Base-by-base conservation (phyloP, 805 yeast species). In the Candida arabinofermentans region DNA sequence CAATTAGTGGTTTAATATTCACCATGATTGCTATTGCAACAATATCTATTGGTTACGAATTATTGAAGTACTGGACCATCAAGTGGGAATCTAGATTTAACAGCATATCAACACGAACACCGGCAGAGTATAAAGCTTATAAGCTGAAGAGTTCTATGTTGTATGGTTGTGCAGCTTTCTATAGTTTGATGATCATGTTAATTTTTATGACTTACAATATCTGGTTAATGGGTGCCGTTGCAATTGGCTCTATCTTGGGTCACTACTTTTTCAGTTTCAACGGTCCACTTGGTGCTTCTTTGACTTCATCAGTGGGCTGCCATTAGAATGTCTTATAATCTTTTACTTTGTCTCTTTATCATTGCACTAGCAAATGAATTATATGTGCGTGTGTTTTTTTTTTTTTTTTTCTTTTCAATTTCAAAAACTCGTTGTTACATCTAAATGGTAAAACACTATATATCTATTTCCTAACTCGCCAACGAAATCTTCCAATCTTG, bases 181-280 rank as follows among this genome's bases (percentile, higher is more conserved):
- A 66, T 49, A 67, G 73, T 3, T 69, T 71, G 42, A 55, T 67
- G 53, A 62, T 71, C 49, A 71, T 71, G 77, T 58, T 71, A 49
- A 65, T 71, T 10, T 71, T 71, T 43, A 71, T 71, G 77, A 66
- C 71, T 8, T 71, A 67, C 51, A 71, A 71, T 46, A 60, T 67
- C 37, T 71, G 74, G 73, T 57, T 70, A 31, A 71, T 71, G 75
- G 33, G 63, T 23, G 64, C 74, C 2, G 72, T 69, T 29, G 66
- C 61, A 23, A 39, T 59, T 2, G 77, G 77, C 8, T 69, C 74
- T 1, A 66, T 58, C 5, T 1, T 61, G 1, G 77, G 77, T 2
- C 58, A 60, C 30, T 70, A 55, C 41, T 24, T 65, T 4, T 58
- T 57, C 30, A 57, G 57, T 5, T 44, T 44, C 34, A 39, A 37